phyloP scores from a whole-genome alignment of 805 yeast species.

The Metschnikowia lunata region DNA sequence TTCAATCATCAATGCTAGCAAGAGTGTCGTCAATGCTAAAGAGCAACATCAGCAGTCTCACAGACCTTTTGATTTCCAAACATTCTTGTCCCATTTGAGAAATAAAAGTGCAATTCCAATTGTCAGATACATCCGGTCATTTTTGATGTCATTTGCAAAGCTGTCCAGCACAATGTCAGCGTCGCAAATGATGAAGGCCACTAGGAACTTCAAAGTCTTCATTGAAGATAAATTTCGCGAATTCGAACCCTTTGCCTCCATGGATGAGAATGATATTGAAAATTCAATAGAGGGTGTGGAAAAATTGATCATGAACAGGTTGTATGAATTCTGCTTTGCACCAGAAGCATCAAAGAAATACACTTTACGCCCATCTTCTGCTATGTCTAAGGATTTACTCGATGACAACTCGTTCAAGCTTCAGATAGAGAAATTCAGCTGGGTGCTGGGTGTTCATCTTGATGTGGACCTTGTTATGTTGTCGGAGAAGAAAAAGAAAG shows the following conservation, averaged over 20 bases:
- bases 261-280: constrained; percentile 52
- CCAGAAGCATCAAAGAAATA: constrained; percentile 52
- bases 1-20: constrained; percentile 10
- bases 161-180: constrained; percentile 57
- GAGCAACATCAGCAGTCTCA: constrained; percentile 41
- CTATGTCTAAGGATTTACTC: constrained; percentile 53
- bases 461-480: constrained; percentile 56
- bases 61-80: constrained; percentile 74
- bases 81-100: constrained; percentile 67
- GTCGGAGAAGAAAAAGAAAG: constrained; percentile 24
- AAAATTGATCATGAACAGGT: constrained; percentile 82
- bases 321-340: constrained; percentile 74
- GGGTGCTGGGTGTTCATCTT: constrained; percentile 71
- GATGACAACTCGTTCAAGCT: constrained; percentile 51
- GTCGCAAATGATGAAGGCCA: constrained; percentile 71
- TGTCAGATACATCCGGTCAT: constrained; percentile 80
- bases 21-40: constrained; percentile 22
- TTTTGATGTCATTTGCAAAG: constrained; percentile 69
- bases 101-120: constrained; percentile 81
- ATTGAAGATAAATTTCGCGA: constrained; percentile 56
- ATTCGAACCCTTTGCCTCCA: constrained; percentile 69
- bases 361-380: constrained; percentile 13
- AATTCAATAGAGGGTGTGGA: constrained; percentile 90
- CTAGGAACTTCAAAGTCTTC: constrained; percentile 72
- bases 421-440: constrained; percentile 59